These are phyloP conservation scores for Aspergillus avenaceus DNA, from an alignment of 495 filamentous ascomycete species.

Conservation along the genomic window DNA sequence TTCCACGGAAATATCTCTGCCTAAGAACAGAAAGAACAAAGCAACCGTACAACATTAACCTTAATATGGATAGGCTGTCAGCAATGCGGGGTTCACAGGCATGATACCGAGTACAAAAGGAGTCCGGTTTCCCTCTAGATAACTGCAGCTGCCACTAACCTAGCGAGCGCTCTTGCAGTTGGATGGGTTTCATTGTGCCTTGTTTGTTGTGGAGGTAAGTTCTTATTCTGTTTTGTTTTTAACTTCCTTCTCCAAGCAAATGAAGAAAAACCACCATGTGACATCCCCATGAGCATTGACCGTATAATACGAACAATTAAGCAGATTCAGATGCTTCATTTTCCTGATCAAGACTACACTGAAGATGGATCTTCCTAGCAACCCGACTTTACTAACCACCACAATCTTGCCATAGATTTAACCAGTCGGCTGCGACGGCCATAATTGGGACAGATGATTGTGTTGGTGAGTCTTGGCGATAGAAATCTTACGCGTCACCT, in stretches of 20 bases:
- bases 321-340: not conserved
- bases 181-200: not conserved
- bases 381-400: not conserved
- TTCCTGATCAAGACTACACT: not conserved
- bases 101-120: not conserved
- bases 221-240: not conserved
- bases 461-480: too few relatives aligned
- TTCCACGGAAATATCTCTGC: too few relatives aligned
- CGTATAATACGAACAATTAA: not conserved
- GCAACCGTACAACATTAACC: not conserved
- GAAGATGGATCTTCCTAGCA: not conserved
- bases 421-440: too few relatives aligned
- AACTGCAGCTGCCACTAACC: too few relatives aligned
- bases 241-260: not conserved
- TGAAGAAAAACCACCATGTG: not conserved
- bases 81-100: not conserved
- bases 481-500: too few relatives aligned
- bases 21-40: too few relatives aligned
- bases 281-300: not conserved
- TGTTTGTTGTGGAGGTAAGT: not conserved
- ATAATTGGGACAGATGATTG: too few relatives aligned
- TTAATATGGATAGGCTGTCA: not conserved
- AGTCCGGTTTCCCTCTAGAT: not conserved
- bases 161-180: not conserved
- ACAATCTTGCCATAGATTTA: not conserved